These are phyloP conservation scores for Vitis hybrid DNA, from an alignment of 177 flowering plant species.

Conservation along the genomic window DNA sequence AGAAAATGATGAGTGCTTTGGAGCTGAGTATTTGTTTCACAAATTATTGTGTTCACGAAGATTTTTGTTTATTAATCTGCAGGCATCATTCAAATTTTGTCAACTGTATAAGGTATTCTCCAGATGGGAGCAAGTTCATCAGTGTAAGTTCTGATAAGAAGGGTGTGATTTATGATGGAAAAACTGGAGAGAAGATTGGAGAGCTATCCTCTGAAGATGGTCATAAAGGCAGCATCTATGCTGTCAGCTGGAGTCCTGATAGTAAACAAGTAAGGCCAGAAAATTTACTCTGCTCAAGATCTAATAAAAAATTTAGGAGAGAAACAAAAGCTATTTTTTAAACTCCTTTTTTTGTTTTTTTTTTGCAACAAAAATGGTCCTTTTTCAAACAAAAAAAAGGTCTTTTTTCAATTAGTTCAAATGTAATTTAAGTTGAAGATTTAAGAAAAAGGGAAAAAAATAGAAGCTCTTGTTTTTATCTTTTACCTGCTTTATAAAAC, in stretches of 20 bases:
- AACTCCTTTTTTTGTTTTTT: no score
- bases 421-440: no score
- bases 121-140: constrained; percentile 92
- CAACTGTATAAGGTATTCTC: constrained; percentile 88
- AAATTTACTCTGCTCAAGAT: neutral
- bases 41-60: neutral
- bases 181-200: constrained; percentile 82
- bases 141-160: constrained; percentile 95
- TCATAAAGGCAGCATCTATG: constrained; percentile 93
- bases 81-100: constrained; percentile 97
- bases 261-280: constrained; percentile 57
- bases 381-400: no score
- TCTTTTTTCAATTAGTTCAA: no score
- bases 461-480: no score
- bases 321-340: no score
- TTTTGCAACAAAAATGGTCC: no score
- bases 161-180: constrained; percentile 84
- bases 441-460: no score
- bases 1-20: neutral
- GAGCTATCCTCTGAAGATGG: constrained; percentile 81
- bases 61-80: constrained; percentile 22
- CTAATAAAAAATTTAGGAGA: neutral
- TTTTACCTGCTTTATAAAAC: no score
- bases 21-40: neutral
- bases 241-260: constrained; percentile 97